Evolutionary conservation across 2,329 filamentous ascomycete species (phyloP).

Genomic region (Colletotrichum endophyticum): DNA sequence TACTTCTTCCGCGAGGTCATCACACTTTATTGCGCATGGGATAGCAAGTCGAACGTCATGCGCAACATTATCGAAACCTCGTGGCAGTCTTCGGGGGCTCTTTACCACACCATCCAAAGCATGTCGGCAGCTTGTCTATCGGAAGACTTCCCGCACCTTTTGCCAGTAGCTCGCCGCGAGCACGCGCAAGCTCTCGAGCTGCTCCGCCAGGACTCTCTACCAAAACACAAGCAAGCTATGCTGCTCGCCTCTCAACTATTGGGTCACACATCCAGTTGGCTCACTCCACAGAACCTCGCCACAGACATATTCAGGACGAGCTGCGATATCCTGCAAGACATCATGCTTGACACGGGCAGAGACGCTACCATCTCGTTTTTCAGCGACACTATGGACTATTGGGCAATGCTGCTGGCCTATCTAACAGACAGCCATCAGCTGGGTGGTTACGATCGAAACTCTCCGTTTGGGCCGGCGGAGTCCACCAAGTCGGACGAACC

Average conservation of each 20-base stretch:
- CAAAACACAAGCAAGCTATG: neutral
- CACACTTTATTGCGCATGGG: slow-evolving; percentile 25
- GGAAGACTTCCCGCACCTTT: slow-evolving; percentile 36
- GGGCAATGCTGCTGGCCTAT: slow-evolving; percentile 26
- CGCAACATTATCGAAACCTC: slow-evolving; percentile 23
- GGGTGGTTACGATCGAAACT: neutral
- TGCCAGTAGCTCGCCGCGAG: slow-evolving; percentile 2
- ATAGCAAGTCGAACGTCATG: slow-evolving; percentile 25
- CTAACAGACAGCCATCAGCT: slow-evolving; percentile 24
- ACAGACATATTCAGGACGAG: slow-evolving; percentile 19
- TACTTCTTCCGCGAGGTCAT: slow-evolving; percentile 27
- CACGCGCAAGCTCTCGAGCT: slow-evolving; percentile 15
- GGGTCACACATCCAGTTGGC: slow-evolving; percentile 26
- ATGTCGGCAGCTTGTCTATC: slow-evolving; percentile 68
- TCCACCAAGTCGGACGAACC: neutral
- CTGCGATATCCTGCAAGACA: neutral
- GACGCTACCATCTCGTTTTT: slow-evolving; percentile 14
- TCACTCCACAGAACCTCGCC: slow-evolving; percentile 23
- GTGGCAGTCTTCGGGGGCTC: slow-evolving; percentile 62
- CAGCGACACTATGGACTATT: slow-evolving; percentile 25
- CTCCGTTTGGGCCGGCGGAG: neutral
- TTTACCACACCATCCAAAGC: slow-evolving; percentile 66
- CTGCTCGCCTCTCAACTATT: slow-evolving; percentile 19
- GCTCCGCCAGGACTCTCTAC: neutral
- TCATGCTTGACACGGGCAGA: neutral